Base-by-base conservation (phyloP, 2,329 filamentous ascomycete genomes). In the Drechslerella dactyloides region DNA sequence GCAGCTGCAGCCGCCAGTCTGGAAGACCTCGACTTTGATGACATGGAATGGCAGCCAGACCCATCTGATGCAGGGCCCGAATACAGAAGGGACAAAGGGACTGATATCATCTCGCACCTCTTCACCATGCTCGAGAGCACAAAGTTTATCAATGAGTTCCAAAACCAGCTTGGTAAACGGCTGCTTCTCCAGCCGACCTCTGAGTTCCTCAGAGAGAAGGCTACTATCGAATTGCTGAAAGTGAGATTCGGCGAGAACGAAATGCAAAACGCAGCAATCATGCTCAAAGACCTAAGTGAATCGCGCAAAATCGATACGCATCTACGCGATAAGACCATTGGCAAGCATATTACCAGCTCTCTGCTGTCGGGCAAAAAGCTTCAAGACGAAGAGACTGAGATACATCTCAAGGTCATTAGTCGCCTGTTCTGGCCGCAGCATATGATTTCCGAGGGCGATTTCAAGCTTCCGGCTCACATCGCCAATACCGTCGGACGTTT, bases 191-290 rank as follows among this genome's bases (percentile, higher is more conserved):
- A 83, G 66, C 86, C 85, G 52, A 88, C 89, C 72, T 82, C 85
- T 17, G 83, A 85, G 23, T 96, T 92, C 75, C 85, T 89, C 69
- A 91, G 91, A 78, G 94, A 90, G 78, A 85, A 90, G 60, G 89
- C 90, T 62, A 90, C 97, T 2, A 84, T 97, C 4, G 88, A 93
- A 65, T 84, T 97, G 8, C 84, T 99, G 69, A 97, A 97, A 81
- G 85, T 90, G 73, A 87, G 93, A 7, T 93, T 97, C 64, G 93
- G 93, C 23, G 91, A 97, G 75, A 84, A 85, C 27, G 87, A 91
- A 15, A 82, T 99, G 51, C 94, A 97, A 78, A 90, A 90, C 54
- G 97, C 93, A 79, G 93, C 99, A 78, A 94, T 99, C 76, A 99
- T 99, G 94, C 85, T 99, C 65, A 90, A 89, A 74, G 94, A 99